Evolutionary conservation across 768 basidiomycete species (phyloP).

Genomic region (Termitomyces heimii): DNA sequence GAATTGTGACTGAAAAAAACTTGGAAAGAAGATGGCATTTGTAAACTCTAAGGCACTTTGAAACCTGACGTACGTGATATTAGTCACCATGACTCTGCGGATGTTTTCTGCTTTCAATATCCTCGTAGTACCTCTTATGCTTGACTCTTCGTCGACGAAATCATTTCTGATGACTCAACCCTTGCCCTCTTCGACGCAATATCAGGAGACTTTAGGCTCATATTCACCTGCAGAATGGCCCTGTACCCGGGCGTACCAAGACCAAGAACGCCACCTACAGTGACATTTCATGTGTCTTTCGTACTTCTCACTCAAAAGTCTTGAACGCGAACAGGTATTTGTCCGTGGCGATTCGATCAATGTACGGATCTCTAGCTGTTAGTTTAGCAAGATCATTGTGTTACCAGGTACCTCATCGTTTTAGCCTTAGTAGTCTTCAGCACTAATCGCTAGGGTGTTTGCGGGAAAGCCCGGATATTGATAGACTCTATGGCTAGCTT

Average conservation of each 20-base stretch:
- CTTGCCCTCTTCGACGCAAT: not conserved
- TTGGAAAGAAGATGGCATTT: no score
- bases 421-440: not conserved
- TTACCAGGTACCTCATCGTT: not conserved
- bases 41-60: no score
- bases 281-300: not conserved
- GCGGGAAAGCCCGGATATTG: not conserved
- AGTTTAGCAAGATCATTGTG: not conserved
- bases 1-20: no score
- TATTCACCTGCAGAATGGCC: not conserved
- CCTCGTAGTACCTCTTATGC: not conserved
- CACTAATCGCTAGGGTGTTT: not conserved
- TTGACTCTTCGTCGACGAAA: not conserved
- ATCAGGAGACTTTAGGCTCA: not conserved
- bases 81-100: not conserved
- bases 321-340: no score
- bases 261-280: not conserved
- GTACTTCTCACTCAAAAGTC: not conserved
- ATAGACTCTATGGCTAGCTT: not conserved
- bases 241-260: not conserved
- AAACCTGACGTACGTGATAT: no score
- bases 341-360: not conserved
- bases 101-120: not conserved
- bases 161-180: not conserved
- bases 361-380: not conserved